Base-by-base conservation (phyloP, 202 grass and related monocot genomes). In the Brachypodium distachyon region DNA sequence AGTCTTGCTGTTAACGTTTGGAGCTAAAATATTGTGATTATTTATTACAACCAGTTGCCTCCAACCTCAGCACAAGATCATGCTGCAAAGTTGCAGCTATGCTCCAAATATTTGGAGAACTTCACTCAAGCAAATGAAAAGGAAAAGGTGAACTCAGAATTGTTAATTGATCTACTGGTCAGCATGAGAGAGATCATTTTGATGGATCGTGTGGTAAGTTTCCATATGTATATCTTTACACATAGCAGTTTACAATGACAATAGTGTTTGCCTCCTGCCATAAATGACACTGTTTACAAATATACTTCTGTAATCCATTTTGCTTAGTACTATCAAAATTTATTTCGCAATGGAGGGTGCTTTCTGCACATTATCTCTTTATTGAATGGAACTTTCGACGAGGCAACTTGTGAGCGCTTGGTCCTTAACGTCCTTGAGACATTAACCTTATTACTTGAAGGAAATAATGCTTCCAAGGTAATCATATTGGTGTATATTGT, bases 351-450 rank as follows among this genome's bases (percentile, higher is more conserved):
- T 32, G 90, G 84, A 50, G 90, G 83, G 55, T 93, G 90, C 77
- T 93, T 93, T 87, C 84, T 93, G 32, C 87, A 93, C 70, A 81
- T 93, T 54, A 74, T 93, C 47, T 93, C 90, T 79, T 68, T 93
- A 63, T 76, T 93, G 50, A 93, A 90, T 23, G 90, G 90, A 54
- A 84, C 90, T 4, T 78, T 90, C 38, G 70, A 83, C 79, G 90
- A 87, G 56, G 69, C 36, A 61, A 87, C 36, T 67, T 87, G 90
- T 67, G 84, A 93, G 67, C 84, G 81, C 49, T 81, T 93, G 41
- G 84, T 93, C 39, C 84, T 89, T 79, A 93, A 93, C 81, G 77
- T 87, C 64, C 81, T 93, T 67, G 67, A 93, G 75, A 93, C 90
- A 3, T 60, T 90, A 69, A 93, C 87, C 72, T 74, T 90, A 73